Base-by-base conservation (phyloP, 164 flowering plant genomes). In the Nymphaea colorata region DNA sequence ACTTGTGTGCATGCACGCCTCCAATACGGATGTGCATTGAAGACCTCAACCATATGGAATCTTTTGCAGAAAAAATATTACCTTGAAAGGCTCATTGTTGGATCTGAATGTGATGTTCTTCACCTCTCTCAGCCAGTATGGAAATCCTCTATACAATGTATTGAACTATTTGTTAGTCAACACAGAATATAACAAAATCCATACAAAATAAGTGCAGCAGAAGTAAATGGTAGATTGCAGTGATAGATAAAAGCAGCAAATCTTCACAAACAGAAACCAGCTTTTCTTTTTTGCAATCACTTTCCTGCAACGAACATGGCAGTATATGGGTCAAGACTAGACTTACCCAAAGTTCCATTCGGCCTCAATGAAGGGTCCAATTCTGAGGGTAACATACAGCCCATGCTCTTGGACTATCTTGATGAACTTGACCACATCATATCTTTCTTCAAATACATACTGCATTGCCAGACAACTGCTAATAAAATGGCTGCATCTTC, bases 61-160 rank as follows among this genome's bases (percentile, higher is more conserved):
- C 12, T 6, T 47, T 14, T 47, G 5, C 55, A 25, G 36, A 25
- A 25, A 1, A 25, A 25, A 25, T 47, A 14, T 47, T 14, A 85
- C 91, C 91, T 82, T 87, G 78, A 71, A 91, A 10, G 85, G 86
- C 41, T 61, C 70, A 12, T 91, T 88, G 65, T 89, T 76, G 0
- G 88, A 66, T 4, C 96, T 85, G 77, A 86, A 89, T 2, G 76
- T 83, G 66, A 91, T 87, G 75, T 76, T 68, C 0, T 73, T 68
- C 41, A 85, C 85, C 67, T 87, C 95, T 78, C 80, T 82, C n/a
- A 91, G 44, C 96, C 98, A 91, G 64, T 74, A 84, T 44, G 97
- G 96, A 53, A 89, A 83, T 59, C 96, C 97, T 67, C 96, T 88
- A 47, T 6, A 47, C 55, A 47, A 47, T 47, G 12, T 4, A 7